phyloP scores from a whole-genome alignment of 2,329 filamentous ascomycete genomes.

The Ophiostoma piceae region DNA sequence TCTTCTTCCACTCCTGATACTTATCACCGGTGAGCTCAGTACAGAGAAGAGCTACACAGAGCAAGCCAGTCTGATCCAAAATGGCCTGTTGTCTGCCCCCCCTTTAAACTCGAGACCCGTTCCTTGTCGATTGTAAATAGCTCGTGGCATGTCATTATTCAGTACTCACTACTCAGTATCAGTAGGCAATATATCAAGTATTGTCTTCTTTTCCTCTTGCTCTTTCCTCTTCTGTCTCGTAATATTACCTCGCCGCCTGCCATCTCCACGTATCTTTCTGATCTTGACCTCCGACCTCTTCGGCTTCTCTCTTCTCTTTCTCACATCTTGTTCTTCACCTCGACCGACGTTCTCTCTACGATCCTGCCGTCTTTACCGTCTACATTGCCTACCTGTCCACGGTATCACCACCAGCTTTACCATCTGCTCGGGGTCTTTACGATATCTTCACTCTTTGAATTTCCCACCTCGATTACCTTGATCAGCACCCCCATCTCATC shows the following conservation, averaged over 20 bases:
- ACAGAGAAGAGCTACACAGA: neutral
- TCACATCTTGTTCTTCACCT: neutral
- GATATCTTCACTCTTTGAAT: too few species aligned
- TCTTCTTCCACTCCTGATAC: too few species aligned
- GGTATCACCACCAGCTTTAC: neutral
- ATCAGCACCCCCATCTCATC: neutral
- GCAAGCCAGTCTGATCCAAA: neutral
- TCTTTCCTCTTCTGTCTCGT: neutral
- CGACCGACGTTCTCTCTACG: neutral
- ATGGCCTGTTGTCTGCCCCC: neutral
- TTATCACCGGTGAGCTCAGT: neutral
- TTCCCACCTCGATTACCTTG: too few species aligned
- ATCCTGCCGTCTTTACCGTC: neutral
- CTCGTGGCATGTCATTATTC: neutral
- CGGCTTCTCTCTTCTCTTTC: neutral
- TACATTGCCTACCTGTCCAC: neutral
- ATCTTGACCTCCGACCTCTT: too few species aligned
- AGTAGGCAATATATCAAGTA: neutral
- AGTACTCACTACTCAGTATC: neutral
- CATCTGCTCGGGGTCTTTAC: too few species aligned
- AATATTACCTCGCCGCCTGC: neutral
- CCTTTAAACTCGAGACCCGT: neutral
- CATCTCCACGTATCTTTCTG: neutral
- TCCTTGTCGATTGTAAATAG: neutral
- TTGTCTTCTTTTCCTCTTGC: conserved; percentile 1